A percentile compares a stretch with the other conserved stretches of the same genome.
Conservation (phyloP, 1,139 yeast species). For the Yamadazyma mexicana region DNA sequence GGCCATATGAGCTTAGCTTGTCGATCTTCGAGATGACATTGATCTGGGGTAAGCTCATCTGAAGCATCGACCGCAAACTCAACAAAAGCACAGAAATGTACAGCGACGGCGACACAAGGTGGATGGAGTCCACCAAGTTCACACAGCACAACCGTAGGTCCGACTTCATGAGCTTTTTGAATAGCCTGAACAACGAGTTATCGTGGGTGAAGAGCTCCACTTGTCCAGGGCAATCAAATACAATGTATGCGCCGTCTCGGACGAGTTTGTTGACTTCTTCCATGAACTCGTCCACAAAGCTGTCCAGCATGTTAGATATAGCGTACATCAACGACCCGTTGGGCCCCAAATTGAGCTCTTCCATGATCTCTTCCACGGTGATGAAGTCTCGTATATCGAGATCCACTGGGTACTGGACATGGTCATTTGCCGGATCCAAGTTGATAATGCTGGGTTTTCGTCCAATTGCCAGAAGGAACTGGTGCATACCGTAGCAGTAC, state of each 20-base stretch:
- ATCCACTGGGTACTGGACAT: constrained; percentile 75
- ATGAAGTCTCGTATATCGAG: constrained; percentile 87
- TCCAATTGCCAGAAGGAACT: constrained; percentile 91
- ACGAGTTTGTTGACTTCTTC: constrained; percentile 55
- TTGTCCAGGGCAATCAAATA: constrained; percentile 81
- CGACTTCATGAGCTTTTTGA: constrained; percentile 38
- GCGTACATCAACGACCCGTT: constrained; percentile 95
- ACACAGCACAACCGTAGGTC: constrained; percentile 83
- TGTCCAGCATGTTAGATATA: constrained; percentile 58
- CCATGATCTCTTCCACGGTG: constrained; percentile 88
- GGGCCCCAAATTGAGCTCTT: constrained; percentile 79
- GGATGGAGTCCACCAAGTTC: constrained; percentile 81
- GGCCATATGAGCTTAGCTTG: constrained; percentile 60
- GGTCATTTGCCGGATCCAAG: constrained; percentile 94
- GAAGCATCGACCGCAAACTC: constrained; percentile 68
- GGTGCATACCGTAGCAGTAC: constrained; percentile 87
- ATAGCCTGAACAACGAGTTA: constrained; percentile 37
- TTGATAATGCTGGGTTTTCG: constrained; percentile 80
- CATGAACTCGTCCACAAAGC: constrained; percentile 56
- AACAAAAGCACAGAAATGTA: constrained; percentile 82
- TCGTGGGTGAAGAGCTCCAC: constrained; percentile 51
- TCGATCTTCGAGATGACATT: constrained; percentile 82
- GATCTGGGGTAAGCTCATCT: constrained; percentile 45
- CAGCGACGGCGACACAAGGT: constrained; percentile 84
- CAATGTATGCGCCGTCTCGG: constrained; percentile 64